Evolutionary conservation across 225 moss, liverwort and hornwort genomes (phyloP).

Genomic region (Takakia lepidozioides): DNA sequence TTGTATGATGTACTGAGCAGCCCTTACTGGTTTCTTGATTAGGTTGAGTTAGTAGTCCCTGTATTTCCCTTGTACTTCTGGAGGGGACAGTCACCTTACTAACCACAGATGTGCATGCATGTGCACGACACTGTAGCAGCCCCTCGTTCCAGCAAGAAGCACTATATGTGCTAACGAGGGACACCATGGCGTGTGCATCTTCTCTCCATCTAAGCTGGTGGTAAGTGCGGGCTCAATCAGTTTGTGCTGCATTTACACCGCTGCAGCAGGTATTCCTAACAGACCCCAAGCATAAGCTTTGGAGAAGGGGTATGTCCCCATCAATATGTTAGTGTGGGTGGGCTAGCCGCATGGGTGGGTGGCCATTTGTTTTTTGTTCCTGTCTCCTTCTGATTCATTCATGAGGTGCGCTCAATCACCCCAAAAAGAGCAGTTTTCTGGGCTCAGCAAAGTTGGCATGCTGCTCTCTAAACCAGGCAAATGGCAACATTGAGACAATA

Average conservation of each 20-base stretch:
- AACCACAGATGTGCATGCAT: slow-evolving; percentile 99
- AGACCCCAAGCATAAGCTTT: slow-evolving; percentile 74
- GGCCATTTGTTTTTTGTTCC: no score
- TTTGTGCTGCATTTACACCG: slow-evolving; percentile 94
- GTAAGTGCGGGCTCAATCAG: slow-evolving; percentile 96
- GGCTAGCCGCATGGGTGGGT: no score
- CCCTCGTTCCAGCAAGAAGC: slow-evolving; percentile 97
- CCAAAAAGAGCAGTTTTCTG: no score
- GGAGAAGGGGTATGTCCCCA: slow-evolving; percentile 32
- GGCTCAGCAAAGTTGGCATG: no score
- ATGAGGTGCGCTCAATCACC: no score
- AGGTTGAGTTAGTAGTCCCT: slow-evolving; percentile 5
- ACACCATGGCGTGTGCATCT: slow-evolving; percentile 53
- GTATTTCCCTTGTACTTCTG: slow-evolving; percentile 29
- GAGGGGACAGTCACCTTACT: slow-evolving; percentile 63
- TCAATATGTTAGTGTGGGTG: slow-evolving; percentile 2
- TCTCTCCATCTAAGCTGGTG: slow-evolving; percentile 77
- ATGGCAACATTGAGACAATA: no score
- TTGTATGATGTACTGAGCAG: no score
- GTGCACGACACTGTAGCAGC: slow-evolving; percentile 99
- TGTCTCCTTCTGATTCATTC: no score
- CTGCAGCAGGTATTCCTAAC: slow-evolving; percentile 99
- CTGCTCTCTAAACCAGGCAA: no score
- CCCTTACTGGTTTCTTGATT: no score
- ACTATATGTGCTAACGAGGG: slow-evolving; percentile 73